Evolutionary conservation across 2,329 filamentous ascomycete species (phyloP).

Genomic region (Fusarium tupiense): DNA sequence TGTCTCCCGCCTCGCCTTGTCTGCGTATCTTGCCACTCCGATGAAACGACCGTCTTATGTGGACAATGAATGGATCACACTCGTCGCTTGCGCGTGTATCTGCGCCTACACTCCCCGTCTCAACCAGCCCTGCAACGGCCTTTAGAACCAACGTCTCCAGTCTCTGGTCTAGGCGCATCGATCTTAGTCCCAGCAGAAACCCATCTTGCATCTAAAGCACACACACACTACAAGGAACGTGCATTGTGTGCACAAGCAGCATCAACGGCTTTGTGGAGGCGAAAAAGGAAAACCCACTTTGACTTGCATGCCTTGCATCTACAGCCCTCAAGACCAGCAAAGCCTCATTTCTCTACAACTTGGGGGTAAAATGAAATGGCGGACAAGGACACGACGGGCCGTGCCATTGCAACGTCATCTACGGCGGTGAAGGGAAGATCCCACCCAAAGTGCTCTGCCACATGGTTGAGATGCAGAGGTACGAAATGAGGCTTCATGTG

Average conservation of each 20-base stretch:
- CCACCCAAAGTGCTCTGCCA: slow-evolving; percentile 13
- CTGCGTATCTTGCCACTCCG: slow-evolving; percentile 26
- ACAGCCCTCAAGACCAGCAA: slow-evolving; percentile 10
- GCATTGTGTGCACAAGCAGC: slow-evolving; percentile 24
- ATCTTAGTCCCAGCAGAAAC: slow-evolving; percentile 24
- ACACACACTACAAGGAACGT: slow-evolving; percentile 21
- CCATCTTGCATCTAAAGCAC: slow-evolving; percentile 36
- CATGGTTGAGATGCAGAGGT: slow-evolving; percentile 8
- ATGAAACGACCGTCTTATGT: slow-evolving; percentile 34
- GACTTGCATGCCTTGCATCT: slow-evolving; percentile 31
- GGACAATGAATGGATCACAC: not conserved
- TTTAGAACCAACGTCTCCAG: slow-evolving; percentile 13
- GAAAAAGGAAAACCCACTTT: slow-evolving; percentile 8
- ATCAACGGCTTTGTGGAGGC: slow-evolving; percentile 32
- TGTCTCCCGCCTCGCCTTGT: slow-evolving; percentile 15
- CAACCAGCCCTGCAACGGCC: slow-evolving; percentile 27
- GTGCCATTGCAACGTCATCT: slow-evolving; percentile 13
- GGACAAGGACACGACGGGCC: not conserved
- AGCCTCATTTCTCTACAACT: not conserved
- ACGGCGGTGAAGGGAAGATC: slow-evolving; percentile 29
- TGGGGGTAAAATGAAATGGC: not conserved
- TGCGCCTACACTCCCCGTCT: slow-evolving; percentile 8
- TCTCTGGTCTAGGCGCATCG: slow-evolving; percentile 14
- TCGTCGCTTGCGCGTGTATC: not conserved
- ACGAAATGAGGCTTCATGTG: slow-evolving; percentile 29